Base-by-base conservation (phyloP, 2,329 filamentous ascomycete genomes). In the Fusarium incarnatum region DNA sequence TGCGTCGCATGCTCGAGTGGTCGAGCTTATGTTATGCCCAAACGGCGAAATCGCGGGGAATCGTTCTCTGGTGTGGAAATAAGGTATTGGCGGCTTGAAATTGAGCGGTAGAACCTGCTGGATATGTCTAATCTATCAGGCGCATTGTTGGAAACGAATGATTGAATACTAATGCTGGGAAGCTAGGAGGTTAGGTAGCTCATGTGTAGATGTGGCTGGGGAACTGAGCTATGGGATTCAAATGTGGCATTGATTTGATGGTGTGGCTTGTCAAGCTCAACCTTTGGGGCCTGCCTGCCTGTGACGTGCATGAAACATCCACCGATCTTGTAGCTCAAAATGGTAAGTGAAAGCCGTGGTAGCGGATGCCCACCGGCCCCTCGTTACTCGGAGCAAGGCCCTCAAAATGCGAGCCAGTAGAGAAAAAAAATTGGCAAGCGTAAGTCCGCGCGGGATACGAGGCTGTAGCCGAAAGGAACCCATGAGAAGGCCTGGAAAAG, bases 381-480 rank as follows among this genome's bases (percentile, higher is more conserved):
- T 58, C 64, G 50, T 60, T 50, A 60, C 50, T 73, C 65, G 62
- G 69, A 69, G 70, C 49, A 44, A 40, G 23, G 34, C 34, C 34
- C 50, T 55, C 45, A 18, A 52, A 54, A 53, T 66, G 42, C 37
- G 47, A 66, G 44, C 34, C 41, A 50, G 45, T 23, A 32, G 42
- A 65, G 45, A 57, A 30, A 56, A 64, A 56, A 59, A 56, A 49
- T 41, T 47, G 54, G 23, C 56, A 58, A 61, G 48, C 73, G 73
- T 65, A 75, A 75, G 61, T 75, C 73, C 73, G 73, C 63, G 70
- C 74, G 74, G 74, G 70, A 72, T 76, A 75, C 74, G 74, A 76
- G 74, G 68, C 70, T 75, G 70, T 62, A 68, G 72, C 73, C 73
- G 73, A 75, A 66, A 60, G 55, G 34, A 42, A 63, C 37, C 42